Base-by-base conservation (phyloP, 2,329 filamentous ascomycete genomes). In the Ambrosiella cleistominuta region DNA sequence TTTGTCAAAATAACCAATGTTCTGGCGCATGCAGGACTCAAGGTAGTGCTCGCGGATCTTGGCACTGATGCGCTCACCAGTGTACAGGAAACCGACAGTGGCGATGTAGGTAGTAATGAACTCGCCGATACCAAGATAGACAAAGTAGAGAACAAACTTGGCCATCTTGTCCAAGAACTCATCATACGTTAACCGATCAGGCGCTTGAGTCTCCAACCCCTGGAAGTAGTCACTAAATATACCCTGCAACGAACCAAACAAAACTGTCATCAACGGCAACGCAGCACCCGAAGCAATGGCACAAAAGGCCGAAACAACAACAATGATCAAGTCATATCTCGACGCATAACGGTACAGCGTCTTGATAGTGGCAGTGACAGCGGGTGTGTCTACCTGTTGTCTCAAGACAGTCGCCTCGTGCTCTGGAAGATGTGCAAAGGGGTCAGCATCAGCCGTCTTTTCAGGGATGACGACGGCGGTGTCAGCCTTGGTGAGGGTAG, bases 1-100 rank as follows among this genome's bases (percentile, higher is more conserved):
- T 66, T 93, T 93, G 69, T 97, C 93, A 70, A 94, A 95, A 69
- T 88, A 95, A 51, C 81, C 89, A 68, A 95, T 91, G 68, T 95
- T 95, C 68, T 95, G 89, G 61, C 81, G 81, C 73, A 95, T 74
- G 66, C 89, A 90, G 62, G 86, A 88, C 64, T 83, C 78, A 6
- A 98, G 78, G 65, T 97, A 97, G 64, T 87, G 78, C 66, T 87
- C 80, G 60, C 90, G 81, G 64, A 90, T 86, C 71, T 88, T 87
- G 62, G 80, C 79, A 60, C 82, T 82, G 66, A 90, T 81, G 66
- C 88, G 83, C 68, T 91, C 86, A 59, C 86, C 87, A 0, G 82
- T 83, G 66, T 88, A 95, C 64, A 96, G 95, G 72, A 94, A 96
- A 17, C 88, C 87, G 15, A 94, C 82, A 0, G 90, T 96, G 27